These are phyloP conservation scores for Amanita pallidorosea DNA, from an alignment of 768 basidiomycete species.

Conservation along the genomic window DNA sequence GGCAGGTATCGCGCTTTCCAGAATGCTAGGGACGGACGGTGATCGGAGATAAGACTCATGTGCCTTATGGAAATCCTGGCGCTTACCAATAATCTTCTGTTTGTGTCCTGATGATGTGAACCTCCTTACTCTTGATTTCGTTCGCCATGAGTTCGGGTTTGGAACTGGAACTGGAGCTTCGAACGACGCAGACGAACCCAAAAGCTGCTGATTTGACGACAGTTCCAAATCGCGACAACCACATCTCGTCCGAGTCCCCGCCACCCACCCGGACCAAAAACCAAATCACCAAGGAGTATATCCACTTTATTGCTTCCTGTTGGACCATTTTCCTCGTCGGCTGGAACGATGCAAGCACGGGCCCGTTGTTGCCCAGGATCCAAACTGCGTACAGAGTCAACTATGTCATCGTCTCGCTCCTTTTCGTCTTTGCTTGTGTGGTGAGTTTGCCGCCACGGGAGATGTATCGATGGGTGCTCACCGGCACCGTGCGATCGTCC, in stretches of 20 bases:
- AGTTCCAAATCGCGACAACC: no score
- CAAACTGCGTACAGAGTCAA: constrained; percentile 45
- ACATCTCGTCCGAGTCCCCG: neutral
- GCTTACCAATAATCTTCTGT: no score
- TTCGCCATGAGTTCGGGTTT: no score
- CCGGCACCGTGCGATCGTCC: neutral
- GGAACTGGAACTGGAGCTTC: no score
- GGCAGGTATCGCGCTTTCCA: no score
- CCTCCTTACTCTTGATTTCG: no score
- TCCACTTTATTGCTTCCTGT: constrained; percentile 48
- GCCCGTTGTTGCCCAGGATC: constrained; percentile 65
- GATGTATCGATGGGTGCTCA: neutral
- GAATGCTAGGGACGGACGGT: no score
- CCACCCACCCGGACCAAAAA: constrained; percentile 8
- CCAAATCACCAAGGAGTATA: constrained; percentile 14
- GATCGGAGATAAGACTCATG: no score
- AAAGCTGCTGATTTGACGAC: no score
- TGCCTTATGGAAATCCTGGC: no score
- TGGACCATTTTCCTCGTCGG: constrained; percentile 52
- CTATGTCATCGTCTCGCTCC: constrained; percentile 46
- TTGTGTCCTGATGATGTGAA: no score
- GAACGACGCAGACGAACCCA: no score
- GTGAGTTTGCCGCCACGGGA: constrained; percentile 14
- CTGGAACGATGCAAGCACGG: constrained; percentile 71
- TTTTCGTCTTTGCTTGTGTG: constrained; percentile 37